phyloP scores from a whole-genome alignment of 208 protist genomes.

The Leptomonas seymouri region DNA sequence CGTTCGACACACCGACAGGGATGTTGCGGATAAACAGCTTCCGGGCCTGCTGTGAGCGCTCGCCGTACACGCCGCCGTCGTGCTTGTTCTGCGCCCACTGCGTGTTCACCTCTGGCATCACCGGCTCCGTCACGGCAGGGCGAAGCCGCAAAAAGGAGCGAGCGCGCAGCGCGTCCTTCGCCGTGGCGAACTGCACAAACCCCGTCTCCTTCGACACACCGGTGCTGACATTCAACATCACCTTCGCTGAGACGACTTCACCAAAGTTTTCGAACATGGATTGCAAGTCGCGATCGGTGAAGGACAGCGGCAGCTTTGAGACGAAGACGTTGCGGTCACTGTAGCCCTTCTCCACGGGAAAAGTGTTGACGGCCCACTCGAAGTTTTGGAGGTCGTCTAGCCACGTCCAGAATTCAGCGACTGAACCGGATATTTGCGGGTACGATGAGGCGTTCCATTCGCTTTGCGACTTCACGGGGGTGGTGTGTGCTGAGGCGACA shows the following conservation, averaged over 20 bases:
- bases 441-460: constrained; percentile 7
- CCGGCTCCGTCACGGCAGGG: constrained; percentile 7
- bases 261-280: constrained; percentile 42
- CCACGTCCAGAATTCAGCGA: constrained; percentile 23
- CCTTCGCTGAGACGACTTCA: constrained; percentile 38
- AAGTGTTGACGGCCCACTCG: constrained; percentile 27
- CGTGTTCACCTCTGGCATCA: constrained; percentile 43
- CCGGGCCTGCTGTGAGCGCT: constrained; percentile 48
- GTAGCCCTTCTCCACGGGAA: constrained; percentile 16
- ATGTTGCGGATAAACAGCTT: constrained; percentile 88
- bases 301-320: constrained; percentile 36
- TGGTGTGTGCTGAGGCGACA: constrained; percentile 8
- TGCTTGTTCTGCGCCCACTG: constrained; percentile 80
- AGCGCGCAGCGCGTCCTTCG: constrained; percentile 17
- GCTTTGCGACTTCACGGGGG: constrained; percentile 20
- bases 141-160: constrained; percentile 22
- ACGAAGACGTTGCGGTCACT: constrained; percentile 60
- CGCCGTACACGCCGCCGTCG: constrained; percentile 59
- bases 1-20: constrained; percentile 43
- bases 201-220: constrained; percentile 48
- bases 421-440: constrained; percentile 17
- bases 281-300: constrained; percentile 38
- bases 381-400: constrained; percentile 19
- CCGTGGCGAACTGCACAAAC: constrained; percentile 44
- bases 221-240: constrained; percentile 59